Evolutionary conservation across 2,329 filamentous ascomycete genomes (phyloP), one percentile per base, ranked within the genome.

Genomic region (Cordyceps cicadae): DNA sequence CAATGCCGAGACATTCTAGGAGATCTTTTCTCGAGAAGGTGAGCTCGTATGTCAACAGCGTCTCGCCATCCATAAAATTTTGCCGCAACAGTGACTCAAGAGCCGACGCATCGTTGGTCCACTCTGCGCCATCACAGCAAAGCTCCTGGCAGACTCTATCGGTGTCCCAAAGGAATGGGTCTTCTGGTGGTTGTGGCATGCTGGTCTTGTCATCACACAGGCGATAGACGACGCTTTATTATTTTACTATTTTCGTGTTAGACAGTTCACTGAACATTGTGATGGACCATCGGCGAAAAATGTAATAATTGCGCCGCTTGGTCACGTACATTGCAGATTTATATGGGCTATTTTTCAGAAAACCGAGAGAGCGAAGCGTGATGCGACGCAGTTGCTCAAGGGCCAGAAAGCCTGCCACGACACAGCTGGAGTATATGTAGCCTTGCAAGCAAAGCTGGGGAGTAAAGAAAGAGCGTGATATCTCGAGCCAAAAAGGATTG

Each of bases 161-260:
- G 37, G 86, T 78, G 41, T 81, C 81, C 91, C 91, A 96, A 59
- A 80, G 68, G 71, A 86, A 88, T n/a, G 91, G 90, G 72, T 96
- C 90, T 60, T 74, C 69, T 17, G 45, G 34, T 19, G 59, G 19
- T 21, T 55, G 65, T 32, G 69, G 69, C 72, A 74, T 62, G 29
- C 19, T 59, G 32, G 9, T 15, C 21, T 17, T 43, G 3, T 1
- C 2, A n/a, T 37, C 12, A 19, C 9, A 34, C 17, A 41, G 46
- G 41, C n/a, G 21, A 32, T 17, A 37, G 34, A 6, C 26, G 46
- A 32, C 24, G 21, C 19, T 12, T 1, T 5, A 9, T 34, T 52
- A 32, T 50, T 21, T 50, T 29, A 19, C 54, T 57, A 21, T 12
- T 19, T 4, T 19, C 32, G 21, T 24, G 55, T 59, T 59, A 59